Conservation (phyloP, 345 rosid genomes). For the Rhizophora mangle region DNA sequence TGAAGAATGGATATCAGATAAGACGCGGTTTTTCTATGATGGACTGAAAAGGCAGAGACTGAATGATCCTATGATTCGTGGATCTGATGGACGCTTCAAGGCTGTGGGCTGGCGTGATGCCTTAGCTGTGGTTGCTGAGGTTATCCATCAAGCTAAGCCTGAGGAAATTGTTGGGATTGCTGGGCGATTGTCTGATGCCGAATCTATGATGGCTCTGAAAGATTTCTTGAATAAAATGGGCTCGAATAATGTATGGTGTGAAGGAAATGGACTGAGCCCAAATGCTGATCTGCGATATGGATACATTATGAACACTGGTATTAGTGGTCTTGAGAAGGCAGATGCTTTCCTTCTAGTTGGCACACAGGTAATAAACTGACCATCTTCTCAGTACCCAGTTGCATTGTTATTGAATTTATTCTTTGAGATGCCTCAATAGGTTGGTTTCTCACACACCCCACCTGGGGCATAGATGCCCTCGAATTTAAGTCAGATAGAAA, state of each 20-base stretch:
- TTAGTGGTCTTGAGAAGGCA: slow-evolving; percentile 90
- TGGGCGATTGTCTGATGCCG: slow-evolving; percentile 93
- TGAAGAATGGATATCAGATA: slow-evolving; percentile 99
- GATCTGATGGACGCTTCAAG: slow-evolving; percentile 84
- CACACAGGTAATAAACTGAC: slow-evolving; percentile 58
- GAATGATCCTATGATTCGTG: slow-evolving; percentile 97
- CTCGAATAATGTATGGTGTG: slow-evolving; percentile 90
- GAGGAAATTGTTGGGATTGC: slow-evolving; percentile 90
- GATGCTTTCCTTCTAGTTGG: slow-evolving; percentile 93
- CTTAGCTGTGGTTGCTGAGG: slow-evolving; percentile 82
- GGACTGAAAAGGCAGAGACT: slow-evolving; percentile 99
- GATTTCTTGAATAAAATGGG: slow-evolving; percentile 93
- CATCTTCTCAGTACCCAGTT: not conserved
- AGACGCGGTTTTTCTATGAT: slow-evolving; percentile 91
- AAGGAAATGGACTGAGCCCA: slow-evolving; percentile 75
- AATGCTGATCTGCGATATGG: slow-evolving; percentile 90
- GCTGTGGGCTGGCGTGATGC: slow-evolving; percentile 97
- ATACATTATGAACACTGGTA: slow-evolving; percentile 84
- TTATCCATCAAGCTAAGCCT: slow-evolving; percentile 66
- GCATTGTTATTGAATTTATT: not conserved
- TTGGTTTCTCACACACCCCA: not conserved
- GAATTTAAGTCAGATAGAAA: no score
- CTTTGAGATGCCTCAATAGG: not conserved
- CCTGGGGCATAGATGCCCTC: no score
- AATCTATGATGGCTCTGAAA: slow-evolving; percentile 96